Percentiles rank a stretch among this genome's conserved stretches.
Evolutionary conservation across 1,139 yeast species (phyloP).

Genomic region (Scheffersomyces titani): DNA sequence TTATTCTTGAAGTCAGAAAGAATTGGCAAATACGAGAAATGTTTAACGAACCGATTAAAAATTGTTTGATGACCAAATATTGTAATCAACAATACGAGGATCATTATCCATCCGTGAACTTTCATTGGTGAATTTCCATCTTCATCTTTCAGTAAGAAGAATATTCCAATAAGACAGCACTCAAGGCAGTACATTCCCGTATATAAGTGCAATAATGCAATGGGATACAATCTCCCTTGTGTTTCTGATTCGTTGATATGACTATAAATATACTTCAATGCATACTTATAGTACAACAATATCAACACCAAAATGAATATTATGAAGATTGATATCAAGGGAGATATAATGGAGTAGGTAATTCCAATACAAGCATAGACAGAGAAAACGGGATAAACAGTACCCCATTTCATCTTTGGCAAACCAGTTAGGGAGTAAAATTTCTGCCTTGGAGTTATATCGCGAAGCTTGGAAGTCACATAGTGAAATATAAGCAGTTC

Average conservation of each 20-base stretch:
- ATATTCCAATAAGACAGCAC: conserved; percentile 72
- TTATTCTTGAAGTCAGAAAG: conserved; percentile 13
- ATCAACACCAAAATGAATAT: conserved; percentile 58
- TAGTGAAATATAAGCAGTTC: conserved; percentile 44
- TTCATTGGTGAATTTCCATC: conserved; percentile 33
- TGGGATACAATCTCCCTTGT: conserved; percentile 68
- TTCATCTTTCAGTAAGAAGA: conserved; percentile 57
- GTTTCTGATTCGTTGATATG: conserved; percentile 60
- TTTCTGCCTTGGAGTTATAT: conserved; percentile 62
- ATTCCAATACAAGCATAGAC: conserved; percentile 76
- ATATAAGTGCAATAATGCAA: conserved; percentile 72
- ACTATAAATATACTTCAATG: conserved; percentile 56
- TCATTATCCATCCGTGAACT: conserved; percentile 50
- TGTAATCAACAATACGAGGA: conserved; percentile 37
- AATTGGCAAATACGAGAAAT: conserved; percentile 33
- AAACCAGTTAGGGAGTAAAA: conserved; percentile 45
- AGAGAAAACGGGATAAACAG: conserved; percentile 72
- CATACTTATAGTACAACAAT: conserved; percentile 68
- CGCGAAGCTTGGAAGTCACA: conserved; percentile 38
- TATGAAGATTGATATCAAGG: conserved; percentile 67
- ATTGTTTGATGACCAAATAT: conserved; percentile 35
- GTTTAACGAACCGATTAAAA: conserved; percentile 27
- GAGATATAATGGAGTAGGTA: conserved; percentile 76
- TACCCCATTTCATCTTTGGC: conserved; percentile 68
- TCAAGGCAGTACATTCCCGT: conserved; percentile 82